Conservation (phyloP, 768 basidiomycete genomes). For the Boletus subcaerulescens region DNA sequence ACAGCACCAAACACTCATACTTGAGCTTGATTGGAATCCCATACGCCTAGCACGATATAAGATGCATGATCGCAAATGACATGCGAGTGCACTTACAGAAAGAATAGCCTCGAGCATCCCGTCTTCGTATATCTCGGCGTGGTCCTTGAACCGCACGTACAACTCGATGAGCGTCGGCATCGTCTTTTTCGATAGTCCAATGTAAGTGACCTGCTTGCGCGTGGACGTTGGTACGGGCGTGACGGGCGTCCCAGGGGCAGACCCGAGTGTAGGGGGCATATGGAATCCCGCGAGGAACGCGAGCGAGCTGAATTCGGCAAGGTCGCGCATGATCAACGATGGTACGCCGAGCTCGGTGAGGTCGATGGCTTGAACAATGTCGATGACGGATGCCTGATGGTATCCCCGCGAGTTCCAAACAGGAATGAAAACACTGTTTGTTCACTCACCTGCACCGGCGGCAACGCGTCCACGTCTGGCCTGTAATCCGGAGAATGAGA, state of each 20-base stretch:
- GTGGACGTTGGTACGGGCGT: constrained; percentile 20
- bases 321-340: constrained; percentile 75
- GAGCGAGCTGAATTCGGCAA: constrained; percentile 84
- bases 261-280: constrained; percentile 29
- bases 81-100: constrained; percentile 46
- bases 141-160: constrained; percentile 63
- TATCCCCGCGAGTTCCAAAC: constrained; percentile 8
- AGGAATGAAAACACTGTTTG: neutral
- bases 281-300: constrained; percentile 83
- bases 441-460: constrained; percentile 68
- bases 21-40: constrained; percentile 91
- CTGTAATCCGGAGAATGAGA: constrained; percentile 80
- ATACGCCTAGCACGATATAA: constrained; percentile 55
- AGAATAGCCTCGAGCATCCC: constrained; percentile 84
- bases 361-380: constrained; percentile 66
- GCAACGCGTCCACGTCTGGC: constrained; percentile 79
- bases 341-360: constrained; percentile 57
- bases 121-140: constrained; percentile 64
- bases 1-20: constrained; percentile 89
- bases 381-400: constrained; percentile 64
- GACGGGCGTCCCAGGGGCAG: constrained; percentile 10
- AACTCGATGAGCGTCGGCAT: constrained; percentile 85
- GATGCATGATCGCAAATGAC: neutral
- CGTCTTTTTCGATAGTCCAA: constrained; percentile 81
- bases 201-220: constrained; percentile 77